These are phyloP conservation scores for Maudiozyma humilis DNA, from an alignment of 1,139 yeast genomes.

Conservation along the genomic window DNA sequence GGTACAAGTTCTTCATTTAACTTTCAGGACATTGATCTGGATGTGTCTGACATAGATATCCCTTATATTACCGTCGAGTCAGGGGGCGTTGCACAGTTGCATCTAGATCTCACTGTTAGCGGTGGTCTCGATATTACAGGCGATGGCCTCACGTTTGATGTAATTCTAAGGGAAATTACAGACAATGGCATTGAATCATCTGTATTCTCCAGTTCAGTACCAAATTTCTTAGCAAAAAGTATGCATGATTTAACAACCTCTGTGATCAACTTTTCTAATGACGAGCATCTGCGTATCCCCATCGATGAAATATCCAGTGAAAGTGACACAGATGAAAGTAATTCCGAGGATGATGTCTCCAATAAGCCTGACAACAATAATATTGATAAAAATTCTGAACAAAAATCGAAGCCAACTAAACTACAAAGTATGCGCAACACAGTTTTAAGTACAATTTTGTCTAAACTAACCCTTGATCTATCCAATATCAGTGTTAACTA, in stretches of 20 bases:
- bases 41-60: conserved; percentile 60
- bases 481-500: conserved; percentile 19
- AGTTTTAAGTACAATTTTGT: conserved; percentile 27
- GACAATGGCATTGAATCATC: conserved; percentile 10
- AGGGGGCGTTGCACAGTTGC: conserved; percentile 53
- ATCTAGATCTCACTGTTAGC: conserved; percentile 43
- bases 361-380: not conserved
- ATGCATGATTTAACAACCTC: conserved; percentile 59
- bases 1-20: conserved; percentile 49
- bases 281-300: not conserved
- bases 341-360: conserved; percentile 7
- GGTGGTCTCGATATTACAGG: conserved; percentile 64
- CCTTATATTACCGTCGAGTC: conserved; percentile 61
- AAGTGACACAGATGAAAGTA: conserved; percentile 12
- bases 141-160: conserved; percentile 48
- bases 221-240: conserved; percentile 49
- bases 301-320: conserved; percentile 15
- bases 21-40: conserved; percentile 58
- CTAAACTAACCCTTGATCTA: conserved; percentile 25
- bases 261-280: conserved; percentile 38
- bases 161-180: conserved; percentile 18
- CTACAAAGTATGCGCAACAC: conserved; percentile 28
- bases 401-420: conserved; percentile 7
- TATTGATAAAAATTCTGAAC: conserved; percentile 3
- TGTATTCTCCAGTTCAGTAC: not conserved